Percentiles rank a stretch among this genome's conserved stretches.
These are phyloP conservation scores for Biscogniauxia mediterranea DNA, from an alignment of 2,329 filamentous ascomycete genomes.

Conservation along the genomic window DNA sequence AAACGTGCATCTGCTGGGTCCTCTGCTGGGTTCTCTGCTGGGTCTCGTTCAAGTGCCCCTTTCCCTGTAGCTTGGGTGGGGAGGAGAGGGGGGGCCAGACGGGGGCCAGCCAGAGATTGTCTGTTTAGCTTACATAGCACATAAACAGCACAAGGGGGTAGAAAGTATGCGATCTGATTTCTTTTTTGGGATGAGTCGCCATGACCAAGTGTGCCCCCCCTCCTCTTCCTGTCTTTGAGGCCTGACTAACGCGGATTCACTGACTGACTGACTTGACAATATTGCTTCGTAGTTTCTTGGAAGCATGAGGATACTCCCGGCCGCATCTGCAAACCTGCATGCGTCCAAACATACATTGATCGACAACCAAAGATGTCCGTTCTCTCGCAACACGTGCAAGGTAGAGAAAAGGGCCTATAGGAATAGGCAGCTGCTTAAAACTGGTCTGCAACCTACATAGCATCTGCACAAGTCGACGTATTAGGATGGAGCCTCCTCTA, in stretches of 20 bases:
- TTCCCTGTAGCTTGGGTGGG: constrained; percentile 1
- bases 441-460: neutral
- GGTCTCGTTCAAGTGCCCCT: neutral
- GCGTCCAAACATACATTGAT: neutral
- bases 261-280: neutral
- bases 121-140: neutral
- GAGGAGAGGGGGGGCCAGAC: too few species aligned
- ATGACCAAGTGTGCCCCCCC: neutral
- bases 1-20: constrained; percentile 5
- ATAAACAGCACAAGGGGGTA: neutral
- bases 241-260: neutral
- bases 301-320: neutral
- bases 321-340: neutral
- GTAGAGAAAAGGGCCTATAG: neutral
- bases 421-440: neutral
- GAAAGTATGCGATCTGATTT: neutral
- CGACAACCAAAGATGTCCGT: neutral
- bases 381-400: neutral
- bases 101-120: neutral
- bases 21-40: constrained; percentile 2
- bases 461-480: neutral
- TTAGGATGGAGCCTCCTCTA: neutral
- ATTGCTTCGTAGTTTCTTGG: neutral
- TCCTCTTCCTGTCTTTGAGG: neutral
- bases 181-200: neutral